Percentiles rank a stretch among this genome's conserved stretches.
phyloP scores from a whole-genome alignment of 495 filamentous ascomycete genomes.

The Hyaloscypha bicolor region DNA sequence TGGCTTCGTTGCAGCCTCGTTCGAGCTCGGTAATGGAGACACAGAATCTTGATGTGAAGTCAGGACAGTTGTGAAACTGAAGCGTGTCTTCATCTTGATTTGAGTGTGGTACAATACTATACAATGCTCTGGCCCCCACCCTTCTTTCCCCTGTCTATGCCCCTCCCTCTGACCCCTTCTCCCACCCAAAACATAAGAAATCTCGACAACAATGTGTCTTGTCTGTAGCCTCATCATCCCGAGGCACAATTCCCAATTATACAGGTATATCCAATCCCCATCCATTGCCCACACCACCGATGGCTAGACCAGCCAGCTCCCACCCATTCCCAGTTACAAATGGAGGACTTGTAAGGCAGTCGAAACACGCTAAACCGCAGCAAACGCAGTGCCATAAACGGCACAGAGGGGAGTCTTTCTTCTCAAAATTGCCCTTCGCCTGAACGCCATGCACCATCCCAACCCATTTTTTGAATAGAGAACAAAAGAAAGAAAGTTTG shows the following conservation, averaged over 20 bases:
- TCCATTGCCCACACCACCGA: not conserved
- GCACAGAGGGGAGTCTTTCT: constrained; percentile 21
- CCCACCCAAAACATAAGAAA: not conserved
- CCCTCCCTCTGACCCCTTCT: not conserved
- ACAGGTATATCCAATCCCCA: not conserved
- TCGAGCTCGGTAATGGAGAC: too few species aligned
- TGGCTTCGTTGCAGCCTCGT: too few species aligned
- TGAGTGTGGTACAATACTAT: not conserved
- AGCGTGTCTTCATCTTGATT: too few species aligned
- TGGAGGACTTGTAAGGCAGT: not conserved
- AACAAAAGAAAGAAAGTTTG: constrained; percentile 9
- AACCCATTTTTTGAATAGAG: constrained; percentile 13
- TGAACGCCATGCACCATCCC: constrained; percentile 18
- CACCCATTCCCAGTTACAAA: not conserved
- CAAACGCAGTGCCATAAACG: constrained; percentile 1
- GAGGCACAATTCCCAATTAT: not conserved
- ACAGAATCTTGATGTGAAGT: too few species aligned
- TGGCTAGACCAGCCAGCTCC: constrained; percentile 4
- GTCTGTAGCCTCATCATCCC: not conserved
- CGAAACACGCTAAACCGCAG: constrained; percentile 17
- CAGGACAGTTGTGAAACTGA: not conserved
- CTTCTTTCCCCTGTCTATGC: not conserved
- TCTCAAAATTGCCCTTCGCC: constrained; percentile 8
- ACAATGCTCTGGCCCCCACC: not conserved
- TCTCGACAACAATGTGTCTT: not conserved